phyloP scores from a whole-genome alignment of 495 filamentous ascomycete species.

The Trichoderma gamsii region DNA sequence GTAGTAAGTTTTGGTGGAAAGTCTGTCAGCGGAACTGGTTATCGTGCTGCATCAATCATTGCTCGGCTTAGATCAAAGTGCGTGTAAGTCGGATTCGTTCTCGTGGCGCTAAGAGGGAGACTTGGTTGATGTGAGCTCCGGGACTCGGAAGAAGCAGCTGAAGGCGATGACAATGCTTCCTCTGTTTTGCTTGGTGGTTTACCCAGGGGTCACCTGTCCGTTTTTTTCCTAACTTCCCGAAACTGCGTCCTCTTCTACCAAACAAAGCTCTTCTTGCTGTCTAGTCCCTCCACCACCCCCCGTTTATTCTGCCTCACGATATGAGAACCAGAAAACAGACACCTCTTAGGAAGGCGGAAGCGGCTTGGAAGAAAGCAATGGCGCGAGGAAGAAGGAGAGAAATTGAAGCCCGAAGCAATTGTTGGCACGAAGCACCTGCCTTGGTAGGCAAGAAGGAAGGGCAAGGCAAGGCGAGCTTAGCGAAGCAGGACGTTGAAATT shows the following conservation, averaged over 20 bases:
- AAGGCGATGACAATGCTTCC: background rate
- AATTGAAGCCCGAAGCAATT: background rate
- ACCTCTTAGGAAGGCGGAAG: background rate
- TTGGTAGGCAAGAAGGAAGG: no score
- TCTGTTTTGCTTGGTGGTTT: background rate
- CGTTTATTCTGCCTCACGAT: background rate
- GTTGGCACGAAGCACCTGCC: background rate
- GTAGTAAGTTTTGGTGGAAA: background rate
- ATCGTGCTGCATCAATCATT: background rate
- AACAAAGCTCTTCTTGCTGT: background rate
- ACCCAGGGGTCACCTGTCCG: background rate
- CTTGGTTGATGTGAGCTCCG: background rate
- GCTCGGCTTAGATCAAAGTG: background rate
- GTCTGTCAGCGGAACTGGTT: background rate
- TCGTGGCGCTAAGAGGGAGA: background rate
- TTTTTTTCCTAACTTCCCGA: background rate
- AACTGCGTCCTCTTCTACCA: background rate
- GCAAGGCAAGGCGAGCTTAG: background rate
- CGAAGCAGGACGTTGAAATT: background rate
- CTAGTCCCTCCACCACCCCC: constrained; percentile 3
- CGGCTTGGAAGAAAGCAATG: background rate
- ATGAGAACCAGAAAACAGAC: background rate
- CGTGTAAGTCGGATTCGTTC: background rate
- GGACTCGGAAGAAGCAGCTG: background rate
- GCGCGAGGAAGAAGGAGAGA: background rate